A percentile compares a stretch with the other conserved stretches of the same genome.
These are phyloP conservation scores for Phytophthora citricola DNA, from an alignment of 352 stramenopile species.

Conservation along the genomic window DNA sequence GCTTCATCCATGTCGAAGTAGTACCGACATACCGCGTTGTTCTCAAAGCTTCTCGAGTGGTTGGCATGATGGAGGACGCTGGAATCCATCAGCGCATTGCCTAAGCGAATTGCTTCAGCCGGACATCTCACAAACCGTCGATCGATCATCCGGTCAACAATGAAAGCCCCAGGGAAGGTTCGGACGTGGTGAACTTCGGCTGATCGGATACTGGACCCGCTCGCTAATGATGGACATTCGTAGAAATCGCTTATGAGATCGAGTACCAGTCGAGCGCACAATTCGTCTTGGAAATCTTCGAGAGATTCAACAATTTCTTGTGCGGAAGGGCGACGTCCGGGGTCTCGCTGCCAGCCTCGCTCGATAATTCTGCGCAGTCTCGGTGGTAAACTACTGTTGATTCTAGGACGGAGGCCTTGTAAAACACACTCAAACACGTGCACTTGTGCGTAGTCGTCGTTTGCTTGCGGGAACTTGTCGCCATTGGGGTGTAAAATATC, in stretches of 20 bases:
- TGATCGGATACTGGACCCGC: slow-evolving; percentile 2
- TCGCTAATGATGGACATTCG: slow-evolving; percentile 2
- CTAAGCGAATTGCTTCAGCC: slow-evolving; percentile 54
- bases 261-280: slow-evolving; percentile 32
- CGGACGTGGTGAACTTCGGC: slow-evolving; percentile 1
- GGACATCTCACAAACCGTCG: slow-evolving; percentile 44
- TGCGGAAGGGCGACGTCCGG: slow-evolving; percentile 38
- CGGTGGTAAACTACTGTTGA: slow-evolving; percentile 25
- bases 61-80: slow-evolving; percentile 60
- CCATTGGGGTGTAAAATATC: slow-evolving; percentile 53
- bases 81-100: slow-evolving; percentile 74
- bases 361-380: slow-evolving; percentile 37
- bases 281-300: slow-evolving; percentile 43
- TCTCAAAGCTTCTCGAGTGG: slow-evolving; percentile 53
- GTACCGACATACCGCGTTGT: slow-evolving; percentile 36
- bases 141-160: slow-evolving; percentile 39
- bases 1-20: slow-evolving; percentile 48
- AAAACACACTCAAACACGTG: slow-evolving; percentile 52
- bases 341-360: slow-evolving; percentile 39
- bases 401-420: slow-evolving; percentile 38
- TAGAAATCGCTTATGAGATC: slow-evolving; percentile 25
- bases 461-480: slow-evolving; percentile 45
- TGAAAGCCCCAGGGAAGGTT: slow-evolving; percentile 26
- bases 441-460: slow-evolving; percentile 43
- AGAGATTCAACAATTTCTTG: slow-evolving; percentile 35